These are phyloP conservation scores for Eutypella sp. DNA, from an alignment of 2,329 filamentous ascomycete species.

Conservation along the genomic window DNA sequence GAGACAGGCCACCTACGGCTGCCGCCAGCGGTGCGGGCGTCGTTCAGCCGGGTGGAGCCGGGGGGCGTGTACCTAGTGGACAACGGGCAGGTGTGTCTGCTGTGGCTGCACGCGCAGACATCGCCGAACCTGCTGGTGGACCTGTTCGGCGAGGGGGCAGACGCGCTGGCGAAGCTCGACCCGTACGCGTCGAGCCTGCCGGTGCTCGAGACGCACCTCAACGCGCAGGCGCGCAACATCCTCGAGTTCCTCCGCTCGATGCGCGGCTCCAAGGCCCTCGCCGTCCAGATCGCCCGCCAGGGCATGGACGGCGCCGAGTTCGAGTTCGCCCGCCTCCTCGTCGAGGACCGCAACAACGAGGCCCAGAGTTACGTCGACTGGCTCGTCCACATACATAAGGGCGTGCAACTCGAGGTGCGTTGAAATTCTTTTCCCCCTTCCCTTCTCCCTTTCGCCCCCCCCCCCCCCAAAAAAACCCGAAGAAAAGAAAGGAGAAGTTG, in stretches of 20 bases:
- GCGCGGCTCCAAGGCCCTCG: slow-evolving; percentile 81
- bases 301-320: slow-evolving; percentile 93
- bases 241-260: slow-evolving; percentile 77
- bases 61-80: slow-evolving; percentile 93
- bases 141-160: slow-evolving; percentile 75
- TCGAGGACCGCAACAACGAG: slow-evolving; percentile 96
- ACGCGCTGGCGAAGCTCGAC: slow-evolving; percentile 69
- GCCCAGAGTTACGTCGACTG: slow-evolving; percentile 98
- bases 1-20: slow-evolving; percentile 78
- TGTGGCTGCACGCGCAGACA: slow-evolving; percentile 91
- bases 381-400: slow-evolving; percentile 91
- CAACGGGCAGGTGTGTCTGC: slow-evolving; percentile 84
- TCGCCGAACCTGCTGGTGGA: slow-evolving; percentile 88
- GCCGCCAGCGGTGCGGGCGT: slow-evolving; percentile 73
- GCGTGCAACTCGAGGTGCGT: slow-evolving; percentile 82
- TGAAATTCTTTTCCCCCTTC: not conserved
- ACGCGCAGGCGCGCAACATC: slow-evolving; percentile 91
- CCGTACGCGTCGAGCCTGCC: slow-evolving; percentile 77
- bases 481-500: not conserved
- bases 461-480: no score
- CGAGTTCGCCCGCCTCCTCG: slow-evolving; percentile 85
- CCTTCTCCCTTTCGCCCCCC: not conserved
- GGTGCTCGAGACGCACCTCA: slow-evolving; percentile 84
- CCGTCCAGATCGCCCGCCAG: slow-evolving; percentile 85
- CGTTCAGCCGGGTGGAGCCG: slow-evolving; percentile 83